Percentiles rank a stretch among this genome's conserved stretches.
phyloP scores from a whole-genome alignment of 345 rosid species.

The Lumnitzera racemosa region DNA sequence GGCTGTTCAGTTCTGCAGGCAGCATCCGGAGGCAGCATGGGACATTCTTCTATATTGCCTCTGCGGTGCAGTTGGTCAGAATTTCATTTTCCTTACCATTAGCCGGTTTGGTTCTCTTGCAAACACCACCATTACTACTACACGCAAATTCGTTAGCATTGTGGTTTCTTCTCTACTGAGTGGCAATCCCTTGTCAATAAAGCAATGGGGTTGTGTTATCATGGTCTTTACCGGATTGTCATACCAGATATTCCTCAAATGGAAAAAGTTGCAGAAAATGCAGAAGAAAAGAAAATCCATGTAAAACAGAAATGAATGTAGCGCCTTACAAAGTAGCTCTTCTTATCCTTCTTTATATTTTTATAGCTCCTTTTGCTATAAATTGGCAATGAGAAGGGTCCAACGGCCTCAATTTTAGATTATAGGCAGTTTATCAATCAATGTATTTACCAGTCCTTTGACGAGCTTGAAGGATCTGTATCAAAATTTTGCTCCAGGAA shows the following conservation, averaged over 20 bases:
- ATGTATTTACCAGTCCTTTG: conserved; percentile 7
- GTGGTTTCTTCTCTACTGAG: conserved; percentile 82
- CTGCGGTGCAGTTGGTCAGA: conserved; percentile 93
- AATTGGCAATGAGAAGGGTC: conserved; percentile 18
- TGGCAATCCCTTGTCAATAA: conserved; percentile 75
- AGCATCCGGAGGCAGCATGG: conserved; percentile 86
- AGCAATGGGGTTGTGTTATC: conserved; percentile 85
- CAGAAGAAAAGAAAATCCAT: conserved; percentile 68
- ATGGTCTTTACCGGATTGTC: conserved; percentile 96
- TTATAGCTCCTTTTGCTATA: conserved; percentile 10
- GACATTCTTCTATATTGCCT: conserved; percentile 81
- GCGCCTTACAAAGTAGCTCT: conserved; percentile 6
- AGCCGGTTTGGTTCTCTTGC: conserved; percentile 91
- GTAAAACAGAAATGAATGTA: conserved; percentile 14
- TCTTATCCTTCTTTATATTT: conserved; percentile 6
- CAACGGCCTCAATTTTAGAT: conserved; percentile 9
- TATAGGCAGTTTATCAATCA: neutral
- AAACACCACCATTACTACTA: conserved; percentile 90
- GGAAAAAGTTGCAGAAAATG: conserved; percentile 67
- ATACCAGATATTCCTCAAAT: conserved; percentile 87
- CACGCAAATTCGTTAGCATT: conserved; percentile 88
- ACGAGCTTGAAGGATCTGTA: neutral
- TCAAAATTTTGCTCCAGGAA: conserved; percentile 1
- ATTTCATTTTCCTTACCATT: conserved; percentile 90
- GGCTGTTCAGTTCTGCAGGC: conserved; percentile 71